phyloP scores from a whole-genome alignment of 306 rosid species.

The Morella rubra region DNA sequence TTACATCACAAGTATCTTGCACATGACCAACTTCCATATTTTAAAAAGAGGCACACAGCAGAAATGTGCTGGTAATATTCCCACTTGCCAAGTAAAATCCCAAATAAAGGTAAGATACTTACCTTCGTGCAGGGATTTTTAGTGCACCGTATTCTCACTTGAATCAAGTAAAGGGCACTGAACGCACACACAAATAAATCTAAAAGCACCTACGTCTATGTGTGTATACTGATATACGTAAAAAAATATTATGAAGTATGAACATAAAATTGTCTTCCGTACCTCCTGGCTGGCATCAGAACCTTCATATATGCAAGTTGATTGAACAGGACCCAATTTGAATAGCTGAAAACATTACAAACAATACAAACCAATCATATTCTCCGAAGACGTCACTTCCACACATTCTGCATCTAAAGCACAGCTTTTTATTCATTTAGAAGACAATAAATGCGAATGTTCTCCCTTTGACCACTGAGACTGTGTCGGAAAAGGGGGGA shows the following conservation, averaged over 20 bases:
- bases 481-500: background rate
- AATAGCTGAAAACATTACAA: conserved; percentile 54
- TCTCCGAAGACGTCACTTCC: background rate
- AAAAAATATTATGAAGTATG: background rate
- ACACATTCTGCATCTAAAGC: conserved; percentile 9
- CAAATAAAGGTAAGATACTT: background rate
- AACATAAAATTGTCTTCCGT: background rate
- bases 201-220: too few species aligned
- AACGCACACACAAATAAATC: background rate
- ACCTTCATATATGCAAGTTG: conserved; percentile 61
- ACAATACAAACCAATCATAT: conserved; percentile 15
- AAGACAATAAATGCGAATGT: background rate
- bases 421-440: background rate
- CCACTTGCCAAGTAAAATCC: background rate
- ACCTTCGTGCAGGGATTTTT: background rate
- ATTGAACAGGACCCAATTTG: conserved; percentile 61
- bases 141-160: background rate
- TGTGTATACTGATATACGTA: background rate
- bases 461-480: background rate
- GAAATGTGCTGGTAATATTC: background rate
- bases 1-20: background rate
- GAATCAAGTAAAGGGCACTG: background rate
- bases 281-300: conserved; percentile 60
- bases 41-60: background rate
- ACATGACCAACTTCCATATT: background rate